phyloP scores from a whole-genome alignment of 345 rosid species.

The Salix udensis region DNA sequence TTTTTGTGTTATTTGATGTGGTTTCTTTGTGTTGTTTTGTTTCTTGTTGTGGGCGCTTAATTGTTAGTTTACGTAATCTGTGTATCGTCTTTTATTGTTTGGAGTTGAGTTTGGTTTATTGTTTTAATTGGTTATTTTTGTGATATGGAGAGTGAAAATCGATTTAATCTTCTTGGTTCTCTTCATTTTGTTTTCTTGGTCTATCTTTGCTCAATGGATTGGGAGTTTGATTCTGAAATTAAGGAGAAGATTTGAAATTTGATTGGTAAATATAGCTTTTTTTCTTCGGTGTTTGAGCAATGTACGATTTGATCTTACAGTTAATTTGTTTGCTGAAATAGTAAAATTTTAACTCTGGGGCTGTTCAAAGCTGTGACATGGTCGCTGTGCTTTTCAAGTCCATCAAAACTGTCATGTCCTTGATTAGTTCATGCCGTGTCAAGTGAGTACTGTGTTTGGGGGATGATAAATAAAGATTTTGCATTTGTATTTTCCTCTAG shows the following conservation, averaged over 20 bases:
- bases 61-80: conserved; percentile 3
- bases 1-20: background rate
- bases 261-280: background rate
- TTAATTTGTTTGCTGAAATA: background rate
- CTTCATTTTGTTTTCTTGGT: background rate
- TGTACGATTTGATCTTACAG: background rate
- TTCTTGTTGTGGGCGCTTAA: conserved; percentile 6
- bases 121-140: background rate
- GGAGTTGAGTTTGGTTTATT: background rate
- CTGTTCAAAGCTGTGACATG: background rate
- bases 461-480: background rate
- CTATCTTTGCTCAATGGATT: background rate
- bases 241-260: background rate
- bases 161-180: background rate
- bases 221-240: background rate
- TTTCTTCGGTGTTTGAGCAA: background rate
- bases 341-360: background rate
- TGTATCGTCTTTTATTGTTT: background rate
- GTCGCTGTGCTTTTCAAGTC: background rate
- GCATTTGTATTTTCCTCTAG: background rate
- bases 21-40: background rate
- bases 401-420: background rate
- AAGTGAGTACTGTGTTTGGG: background rate
- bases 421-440: background rate
- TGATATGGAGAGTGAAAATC: background rate